Evolutionary conservation across 2,329 filamentous ascomycete genomes (phyloP), one percentile per base, ranked within the genome.

Genomic region (Xylaria sp.): DNA sequence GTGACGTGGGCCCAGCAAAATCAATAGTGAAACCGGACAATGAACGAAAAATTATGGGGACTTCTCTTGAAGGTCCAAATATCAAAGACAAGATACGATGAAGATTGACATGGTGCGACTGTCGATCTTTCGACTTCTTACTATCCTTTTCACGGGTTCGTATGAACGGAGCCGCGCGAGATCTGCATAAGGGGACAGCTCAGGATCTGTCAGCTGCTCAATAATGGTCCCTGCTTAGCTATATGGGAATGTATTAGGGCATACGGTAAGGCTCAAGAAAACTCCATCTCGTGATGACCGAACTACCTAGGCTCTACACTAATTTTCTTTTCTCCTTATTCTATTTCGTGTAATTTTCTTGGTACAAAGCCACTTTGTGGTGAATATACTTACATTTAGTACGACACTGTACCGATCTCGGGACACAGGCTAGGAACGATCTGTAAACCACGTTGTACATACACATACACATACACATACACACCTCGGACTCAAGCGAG

Each of bases 151-250:
- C 1, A 4, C 9, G 18, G 21, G 21, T 21, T 42, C 13, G 16
- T 58, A 18, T 61, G 37, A 50, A 53, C 40, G 50, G 57, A 54
- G 53, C 48, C 35, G 23, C 40, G 63, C 60, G 21, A 66, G 67
- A 69, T 69, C 67, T 69, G 25, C 67, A 58, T 65, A 27, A 27
- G 40, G 60, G 58, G 40, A 54, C 54, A 29, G n/a, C 54, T 62
- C 53, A 63, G 60, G 59, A 60, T n/a, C n/a, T n/a, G n/a, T n/a
- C n/a, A n/a, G n/a, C n/a, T n/a, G 67, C 27, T 61, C 25, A n/a
- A n/a, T n/a, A n/a, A 44, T 27, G 23, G 23, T 29, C 12, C 16
- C 25, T 21, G 3, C 27, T 10, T 48, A 10, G 23, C 13, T 55
- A 55, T 23, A 55, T 37, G n/a, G 29, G 29, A 54, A 35, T 37